Base-by-base conservation (phyloP, 2,329 filamentous ascomycete genomes). In the Alternaria sp. region DNA sequence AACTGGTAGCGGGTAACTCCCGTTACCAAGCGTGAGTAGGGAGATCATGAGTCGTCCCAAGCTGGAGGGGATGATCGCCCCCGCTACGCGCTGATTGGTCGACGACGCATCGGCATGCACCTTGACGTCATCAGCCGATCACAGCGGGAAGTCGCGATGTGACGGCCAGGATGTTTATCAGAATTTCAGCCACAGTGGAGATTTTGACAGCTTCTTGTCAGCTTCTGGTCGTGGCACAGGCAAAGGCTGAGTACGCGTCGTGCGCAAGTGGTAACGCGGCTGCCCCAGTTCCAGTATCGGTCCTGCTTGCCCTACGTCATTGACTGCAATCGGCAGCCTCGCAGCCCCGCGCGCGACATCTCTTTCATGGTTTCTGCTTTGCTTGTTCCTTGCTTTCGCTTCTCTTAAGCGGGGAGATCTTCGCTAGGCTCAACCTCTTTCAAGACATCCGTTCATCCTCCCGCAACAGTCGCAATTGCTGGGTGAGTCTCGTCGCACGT, bases 311-410 rank as follows among this genome's bases (percentile, higher is more conserved):
- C 57, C 64, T 68, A 71, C 65, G 67, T 71, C 67, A 70, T 70
- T 25, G 48, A 62, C 36, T 45, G 28, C 40, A 53, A 48, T 50
- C 41, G 38, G 43, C 57, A 14, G 59, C 30, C 56, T 41, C 44
- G 49, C 46, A 20, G 56, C 54, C 58, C 59, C 64, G 57, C 57
- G 32, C 59, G 18, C 36, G 30, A 43, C 28, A 36, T 27, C 53
- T 57, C 60, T 52, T 56, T 59, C 20, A 63, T 46, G 41, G 20
- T 10, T 49, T 49, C 51, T 36, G 46, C 46, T 36, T 50, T 50
- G 46, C 46, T 50, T 41, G 27, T 68, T 67, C 54, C 68, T 59
- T 70, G 68, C 57, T 70, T 70, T 69, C 32, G 43, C 43, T 57
- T 51, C 45, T 51, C 45, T 38, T 55, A 53, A 54, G 60, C 43